phyloP scores from a whole-genome alignment of 345 rosid genomes.

The Salix brachista region DNA sequence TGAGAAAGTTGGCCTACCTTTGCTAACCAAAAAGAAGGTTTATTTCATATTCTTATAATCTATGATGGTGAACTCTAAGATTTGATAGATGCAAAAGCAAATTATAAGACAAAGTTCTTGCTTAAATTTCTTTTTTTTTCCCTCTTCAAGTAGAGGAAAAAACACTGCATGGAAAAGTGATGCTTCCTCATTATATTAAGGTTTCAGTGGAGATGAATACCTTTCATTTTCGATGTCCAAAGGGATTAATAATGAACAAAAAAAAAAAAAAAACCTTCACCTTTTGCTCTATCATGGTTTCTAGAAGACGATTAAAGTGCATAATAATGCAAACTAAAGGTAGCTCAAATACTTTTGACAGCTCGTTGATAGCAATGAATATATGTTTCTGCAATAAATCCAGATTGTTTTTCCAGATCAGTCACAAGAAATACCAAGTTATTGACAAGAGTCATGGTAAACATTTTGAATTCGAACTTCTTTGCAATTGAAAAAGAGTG shows the following conservation, averaged over 20 bases:
- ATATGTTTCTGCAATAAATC: background rate
- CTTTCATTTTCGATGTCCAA: background rate
- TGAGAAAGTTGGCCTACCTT: background rate
- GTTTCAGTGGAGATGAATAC: slow-evolving; percentile 1
- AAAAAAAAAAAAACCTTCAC: background rate
- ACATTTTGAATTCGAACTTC: too few species aligned
- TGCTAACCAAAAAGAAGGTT: background rate
- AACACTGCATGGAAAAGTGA: background rate
- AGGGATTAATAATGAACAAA: background rate
- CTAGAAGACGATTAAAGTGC: background rate
- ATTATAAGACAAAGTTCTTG: background rate
- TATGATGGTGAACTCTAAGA: background rate
- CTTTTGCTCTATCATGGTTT: background rate
- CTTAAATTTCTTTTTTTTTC: too few species aligned
- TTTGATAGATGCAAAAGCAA: background rate
- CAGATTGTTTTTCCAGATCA: background rate
- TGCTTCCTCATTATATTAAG: background rate
- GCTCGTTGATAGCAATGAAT: background rate
- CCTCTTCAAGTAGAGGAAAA: background rate
- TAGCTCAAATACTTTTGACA: background rate
- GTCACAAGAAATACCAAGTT: background rate
- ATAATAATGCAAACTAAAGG: background rate
- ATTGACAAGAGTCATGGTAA: too few species aligned
- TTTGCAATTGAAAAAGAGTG: too few species aligned
- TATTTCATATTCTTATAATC: background rate